Base-by-base conservation (phyloP, 495 filamentous ascomycete genomes). In the Trichoderma parareesei region DNA sequence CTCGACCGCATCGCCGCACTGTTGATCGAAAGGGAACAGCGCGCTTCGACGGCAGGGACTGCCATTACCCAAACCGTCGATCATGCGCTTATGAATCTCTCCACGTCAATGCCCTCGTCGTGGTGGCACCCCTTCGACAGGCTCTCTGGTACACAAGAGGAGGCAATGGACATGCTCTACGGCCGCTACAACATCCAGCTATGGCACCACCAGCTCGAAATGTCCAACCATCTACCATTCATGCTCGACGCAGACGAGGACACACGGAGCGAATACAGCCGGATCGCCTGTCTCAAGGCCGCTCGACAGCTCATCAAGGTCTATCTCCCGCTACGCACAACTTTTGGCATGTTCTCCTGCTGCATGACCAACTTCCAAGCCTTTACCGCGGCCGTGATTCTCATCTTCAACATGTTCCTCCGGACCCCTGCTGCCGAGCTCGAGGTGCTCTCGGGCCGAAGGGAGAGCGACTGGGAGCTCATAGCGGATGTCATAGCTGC, bases 331-430 rank as follows among this genome's bases (percentile, higher is more conserved):
- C 53, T 57, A 8, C 53, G 53, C 13, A 57, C 27, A 3, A 57
- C 53, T 4, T 57, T 57, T 33, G 53, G 53, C 27, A 57, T 57
- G 53, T 57, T 57, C 33, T 57, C 53, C 20, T 57, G 53, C 53
- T 57, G 53, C 53, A 57, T 57, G 53, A 57, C 53, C 3, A 57
- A 57, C 16, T 57, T 57, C 11, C 53, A 57, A 6, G 53, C 53
- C 13, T 57, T 57, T 10, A 57, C 53, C 6, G 53, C 53, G 27
- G 53, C 53, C 10, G 53, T 57, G 27, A 35, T 35, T 14, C 20
- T 57, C 53, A 57, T 57, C 20, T 57, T 57, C 27, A 57, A 57
- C 33, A 57, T 57, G 53, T 57, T 57, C 37, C 53, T 57, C 1
- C 53, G 27, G 20, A 38, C 53, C 1, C 11, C 53, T 5, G 10